Conservation (phyloP, 2,329 filamentous ascomycete genomes). For the Nothophaeocryptopus gaeumannii region DNA sequence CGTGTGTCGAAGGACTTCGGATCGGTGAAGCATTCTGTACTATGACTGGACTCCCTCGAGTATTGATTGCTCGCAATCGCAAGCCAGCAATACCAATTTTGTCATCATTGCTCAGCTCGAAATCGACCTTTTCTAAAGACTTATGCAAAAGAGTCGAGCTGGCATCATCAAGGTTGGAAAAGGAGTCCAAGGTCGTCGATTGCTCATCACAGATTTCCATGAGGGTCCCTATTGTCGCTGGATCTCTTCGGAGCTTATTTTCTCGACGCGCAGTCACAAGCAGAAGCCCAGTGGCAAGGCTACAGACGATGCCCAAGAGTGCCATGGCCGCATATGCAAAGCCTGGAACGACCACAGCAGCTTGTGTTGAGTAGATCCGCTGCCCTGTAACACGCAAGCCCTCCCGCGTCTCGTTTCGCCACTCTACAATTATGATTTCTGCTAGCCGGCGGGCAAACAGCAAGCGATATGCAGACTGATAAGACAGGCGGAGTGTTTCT, state of each 20-base stretch:
- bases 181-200: neutral
- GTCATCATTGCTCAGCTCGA: neutral
- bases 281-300: conserved; percentile 28
- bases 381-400: too few species aligned
- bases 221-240: conserved; percentile 36
- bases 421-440: too few species aligned
- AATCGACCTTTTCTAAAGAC: neutral
- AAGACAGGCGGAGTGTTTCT: conserved; percentile 33
- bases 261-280: conserved; percentile 4
- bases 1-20: too few species aligned
- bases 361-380: conserved; percentile 31
- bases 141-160: neutral
- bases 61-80: too few species aligned
- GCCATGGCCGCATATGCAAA: conserved; percentile 41
- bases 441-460: conserved; percentile 41
- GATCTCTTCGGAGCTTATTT: conserved; percentile 27
- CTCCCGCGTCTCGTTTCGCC: too few species aligned
- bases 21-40: too few species aligned
- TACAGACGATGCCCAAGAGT: conserved; percentile 30
- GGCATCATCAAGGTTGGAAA: neutral
- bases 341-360: conserved; percentile 38
- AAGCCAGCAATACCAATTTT: too few species aligned
- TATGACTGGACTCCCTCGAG: too few species aligned
- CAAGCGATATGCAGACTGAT: conserved; percentile 43
- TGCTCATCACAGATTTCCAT: conserved; percentile 37